A percentile compares a stretch with the other conserved stretches of the same genome.
Evolutionary conservation across 768 basidiomycete species (phyloP).

Genomic region (Asterophora parasitica): DNA sequence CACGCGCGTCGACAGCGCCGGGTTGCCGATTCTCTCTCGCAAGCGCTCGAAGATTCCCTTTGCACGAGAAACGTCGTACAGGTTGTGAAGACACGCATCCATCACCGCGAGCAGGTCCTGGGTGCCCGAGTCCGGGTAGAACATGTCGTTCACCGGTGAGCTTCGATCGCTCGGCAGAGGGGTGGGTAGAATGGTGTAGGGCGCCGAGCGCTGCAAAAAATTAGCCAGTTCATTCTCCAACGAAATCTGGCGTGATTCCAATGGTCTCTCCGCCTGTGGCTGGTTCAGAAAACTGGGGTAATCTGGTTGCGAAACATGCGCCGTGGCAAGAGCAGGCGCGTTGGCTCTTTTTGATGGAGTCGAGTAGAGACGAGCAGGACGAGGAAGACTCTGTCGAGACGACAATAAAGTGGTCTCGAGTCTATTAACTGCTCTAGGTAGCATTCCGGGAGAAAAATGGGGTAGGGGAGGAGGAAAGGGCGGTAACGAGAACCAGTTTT

Average conservation of each 20-base stretch:
- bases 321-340: constrained; percentile 49
- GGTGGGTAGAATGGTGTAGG: constrained; percentile 59
- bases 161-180: constrained; percentile 52
- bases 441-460: constrained; percentile 24
- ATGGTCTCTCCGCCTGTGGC: constrained; percentile 6
- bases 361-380: constrained; percentile 68
- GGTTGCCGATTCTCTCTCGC: constrained; percentile 30
- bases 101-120: constrained; percentile 75
- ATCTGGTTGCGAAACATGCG: constrained; percentile 32
- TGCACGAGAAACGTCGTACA: constrained; percentile 75
- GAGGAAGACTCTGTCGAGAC: constrained; percentile 64
- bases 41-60: constrained; percentile 66
- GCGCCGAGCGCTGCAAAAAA: constrained; percentile 44
- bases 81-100: constrained; percentile 74
- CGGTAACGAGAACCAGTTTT: not conserved
- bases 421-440: constrained; percentile 33
- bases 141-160: constrained; percentile 39
- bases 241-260: constrained; percentile 2
- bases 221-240: constrained; percentile 36
- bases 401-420: constrained; percentile 47
- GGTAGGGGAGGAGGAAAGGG: not conserved
- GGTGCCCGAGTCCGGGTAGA: constrained; percentile 61
- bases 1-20: constrained; percentile 38
- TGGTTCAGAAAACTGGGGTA: constrained; percentile 32
- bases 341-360: constrained; percentile 52